phyloP scores from a whole-genome alignment of 345 rosid genomes.

The Salix arbutifolia region DNA sequence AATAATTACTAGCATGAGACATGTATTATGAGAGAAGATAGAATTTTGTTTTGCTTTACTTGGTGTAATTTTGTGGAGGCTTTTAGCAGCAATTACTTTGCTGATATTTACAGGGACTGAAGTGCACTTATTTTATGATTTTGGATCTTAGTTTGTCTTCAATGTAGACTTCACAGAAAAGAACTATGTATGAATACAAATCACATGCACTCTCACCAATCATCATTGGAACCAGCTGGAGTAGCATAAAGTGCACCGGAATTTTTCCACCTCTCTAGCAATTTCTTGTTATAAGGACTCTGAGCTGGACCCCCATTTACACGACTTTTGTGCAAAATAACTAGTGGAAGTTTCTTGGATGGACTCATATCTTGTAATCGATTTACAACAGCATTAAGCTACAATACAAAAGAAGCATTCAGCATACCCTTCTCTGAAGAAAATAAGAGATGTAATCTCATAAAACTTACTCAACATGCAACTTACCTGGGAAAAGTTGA shows the following conservation, averaged over 20 bases:
- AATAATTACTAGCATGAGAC: neutral
- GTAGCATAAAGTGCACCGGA: conserved; percentile 81
- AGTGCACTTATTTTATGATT: neutral
- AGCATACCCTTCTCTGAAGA: conserved; percentile 3
- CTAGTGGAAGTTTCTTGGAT: conserved; percentile 67
- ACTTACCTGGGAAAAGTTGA: conserved; percentile 67
- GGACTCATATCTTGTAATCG: conserved; percentile 54
- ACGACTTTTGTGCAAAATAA: conserved; percentile 76
- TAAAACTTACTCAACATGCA: neutral
- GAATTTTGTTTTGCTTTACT: neutral
- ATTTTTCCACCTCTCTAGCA: conserved; percentile 63
- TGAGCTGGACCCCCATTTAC: conserved; percentile 63
- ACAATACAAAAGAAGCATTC: conserved; percentile 17
- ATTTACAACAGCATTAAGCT: conserved; percentile 64
- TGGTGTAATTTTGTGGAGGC: neutral
- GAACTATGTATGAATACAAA: neutral
- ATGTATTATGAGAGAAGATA: neutral
- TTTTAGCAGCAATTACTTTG: neutral
- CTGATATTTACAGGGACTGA: neutral
- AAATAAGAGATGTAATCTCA: conserved; percentile 1
- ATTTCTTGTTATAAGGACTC: conserved; percentile 53
- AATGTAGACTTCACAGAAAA: neutral
- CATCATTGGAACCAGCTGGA: conserved; percentile 93
- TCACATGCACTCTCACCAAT: conserved; percentile 52
- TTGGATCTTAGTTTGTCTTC: neutral